Evolutionary conservation across 192 early-diverging fungal genomes (phyloP), one percentile per base, ranked within the genome.

Genomic region (Rhizophagus sp.): DNA sequence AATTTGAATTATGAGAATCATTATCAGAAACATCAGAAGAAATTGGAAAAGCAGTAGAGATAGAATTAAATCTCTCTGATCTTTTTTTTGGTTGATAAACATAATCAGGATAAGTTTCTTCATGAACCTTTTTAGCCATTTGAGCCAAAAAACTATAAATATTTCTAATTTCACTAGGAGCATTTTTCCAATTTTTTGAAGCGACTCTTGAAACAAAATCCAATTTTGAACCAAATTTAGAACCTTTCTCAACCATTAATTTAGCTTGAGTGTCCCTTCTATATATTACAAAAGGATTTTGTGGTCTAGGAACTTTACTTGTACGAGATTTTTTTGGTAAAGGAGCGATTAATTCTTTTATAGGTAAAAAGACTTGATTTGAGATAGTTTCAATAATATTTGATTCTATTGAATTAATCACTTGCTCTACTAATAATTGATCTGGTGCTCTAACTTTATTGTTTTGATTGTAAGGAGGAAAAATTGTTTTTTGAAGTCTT

Each of bases 11-110:
- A 57, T 22, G 17, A 57, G 52, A 57, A 22, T 57, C 52, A 57
- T 7, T 57, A 57, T 57, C 19, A 7, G 52, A 57, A 57, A 57
- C 0, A 57, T 22, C 52, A 57, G 52, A 57, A 57, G 19, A 7
- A 57, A 57, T 22, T 22, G 52, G 19, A 57, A 41, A 41, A 39
- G 30, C 2, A 41, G 17, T 10, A 11, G 7, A 9, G 9, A 39
- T 34, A 70, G 39, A n/a, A n/a, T 11, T 70, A n/a, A 39, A 24
- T 70, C 36, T 70, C 9, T 70, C 36, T 3, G 27, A 2, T 33
- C 33, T 75, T 17, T 75, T 75, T 27, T 57, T 75, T 33, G 73
- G 73, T 75, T 75, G 47, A 52, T 75, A 75, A 61, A 33, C 19
- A 24, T 75, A 75, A 11, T 36, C 73, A 33, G 73, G 73, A 62